Percentiles rank a stretch among this genome's conserved stretches.
Conservation (phyloP, 805 yeast species). For the Yarrowia deformans region DNA sequence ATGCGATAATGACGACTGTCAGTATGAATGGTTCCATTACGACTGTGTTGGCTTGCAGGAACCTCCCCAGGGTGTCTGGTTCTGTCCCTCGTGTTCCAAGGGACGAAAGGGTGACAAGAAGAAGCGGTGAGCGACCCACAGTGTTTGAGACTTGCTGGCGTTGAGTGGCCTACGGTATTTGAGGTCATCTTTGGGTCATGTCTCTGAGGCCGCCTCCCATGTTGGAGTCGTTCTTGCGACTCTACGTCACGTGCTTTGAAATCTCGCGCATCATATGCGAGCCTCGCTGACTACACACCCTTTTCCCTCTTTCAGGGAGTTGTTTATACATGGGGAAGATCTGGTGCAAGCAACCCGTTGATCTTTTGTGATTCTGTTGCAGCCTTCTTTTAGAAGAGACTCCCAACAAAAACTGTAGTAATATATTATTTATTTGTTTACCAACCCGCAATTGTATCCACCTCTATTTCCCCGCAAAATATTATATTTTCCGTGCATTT, state of each 20-base stretch:
- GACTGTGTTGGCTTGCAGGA: slow-evolving; percentile 88
- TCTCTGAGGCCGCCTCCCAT: too few relatives aligned
- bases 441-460: too few relatives aligned
- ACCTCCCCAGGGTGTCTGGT: slow-evolving; percentile 95
- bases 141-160: too few relatives aligned
- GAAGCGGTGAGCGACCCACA: slow-evolving; percentile 44
- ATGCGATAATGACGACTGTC: slow-evolving; percentile 89
- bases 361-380: background rate
- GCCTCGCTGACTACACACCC: background rate
- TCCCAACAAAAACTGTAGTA: slow-evolving; percentile 40
- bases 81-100: slow-evolving; percentile 80
- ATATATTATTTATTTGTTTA: slow-evolving; percentile 15
- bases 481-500: background rate
- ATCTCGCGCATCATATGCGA: background rate
- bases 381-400: background rate
- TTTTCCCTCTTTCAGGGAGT: background rate
- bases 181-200: too few relatives aligned
- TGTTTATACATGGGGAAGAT: background rate
- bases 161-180: too few relatives aligned
- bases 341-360: background rate
- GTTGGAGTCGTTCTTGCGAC: background rate
- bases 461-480: background rate
- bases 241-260: background rate
- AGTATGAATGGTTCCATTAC: slow-evolving; percentile 95
- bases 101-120: slow-evolving; percentile 46